Evolutionary conservation across 108 stramenopile genomes (phyloP).

Genomic region (Schizochytrium sp.): DNA sequence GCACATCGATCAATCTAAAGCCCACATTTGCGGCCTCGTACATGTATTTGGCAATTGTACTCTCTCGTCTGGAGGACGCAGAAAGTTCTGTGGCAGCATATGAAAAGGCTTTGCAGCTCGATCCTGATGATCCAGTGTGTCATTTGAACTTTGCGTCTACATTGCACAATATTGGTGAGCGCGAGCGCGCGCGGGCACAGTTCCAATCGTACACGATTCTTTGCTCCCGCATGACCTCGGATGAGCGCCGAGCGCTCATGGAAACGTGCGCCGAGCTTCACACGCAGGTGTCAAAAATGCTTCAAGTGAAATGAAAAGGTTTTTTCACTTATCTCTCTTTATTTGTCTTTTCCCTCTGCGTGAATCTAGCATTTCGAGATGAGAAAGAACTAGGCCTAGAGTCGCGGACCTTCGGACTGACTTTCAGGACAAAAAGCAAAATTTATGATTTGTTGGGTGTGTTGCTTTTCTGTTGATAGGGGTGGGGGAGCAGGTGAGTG

Average conservation of each 20-base stretch:
- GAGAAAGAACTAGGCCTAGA: neutral
- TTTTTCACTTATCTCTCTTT: neutral
- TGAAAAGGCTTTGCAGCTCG: constrained; percentile 36
- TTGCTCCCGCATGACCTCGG: neutral
- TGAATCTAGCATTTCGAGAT: neutral
- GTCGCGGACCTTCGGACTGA: neutral
- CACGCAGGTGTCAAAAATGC: neutral
- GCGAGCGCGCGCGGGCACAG: neutral
- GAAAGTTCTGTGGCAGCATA: constrained; percentile 51
- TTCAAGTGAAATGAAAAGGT: neutral
- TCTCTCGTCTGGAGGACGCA: constrained; percentile 44
- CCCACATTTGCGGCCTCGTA: constrained; percentile 31
- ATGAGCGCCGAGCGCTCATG: neutral
- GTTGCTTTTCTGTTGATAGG: no score
- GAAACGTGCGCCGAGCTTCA: neutral
- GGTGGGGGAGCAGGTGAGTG: no score
- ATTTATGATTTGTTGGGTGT: no score
- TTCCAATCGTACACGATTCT: neutral
- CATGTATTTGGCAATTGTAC: constrained; percentile 48
- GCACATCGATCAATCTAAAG: constrained; percentile 18
- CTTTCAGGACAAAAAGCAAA: no score
- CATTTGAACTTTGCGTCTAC: constrained; percentile 52
- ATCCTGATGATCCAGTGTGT: constrained; percentile 34
- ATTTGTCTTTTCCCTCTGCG: neutral
- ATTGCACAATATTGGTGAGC: constrained; percentile 24